Percentiles rank a stretch among this genome's conserved stretches.
Evolutionary conservation across 139 green algal genomes (phyloP).

Genomic region (Chlorella sp.): DNA sequence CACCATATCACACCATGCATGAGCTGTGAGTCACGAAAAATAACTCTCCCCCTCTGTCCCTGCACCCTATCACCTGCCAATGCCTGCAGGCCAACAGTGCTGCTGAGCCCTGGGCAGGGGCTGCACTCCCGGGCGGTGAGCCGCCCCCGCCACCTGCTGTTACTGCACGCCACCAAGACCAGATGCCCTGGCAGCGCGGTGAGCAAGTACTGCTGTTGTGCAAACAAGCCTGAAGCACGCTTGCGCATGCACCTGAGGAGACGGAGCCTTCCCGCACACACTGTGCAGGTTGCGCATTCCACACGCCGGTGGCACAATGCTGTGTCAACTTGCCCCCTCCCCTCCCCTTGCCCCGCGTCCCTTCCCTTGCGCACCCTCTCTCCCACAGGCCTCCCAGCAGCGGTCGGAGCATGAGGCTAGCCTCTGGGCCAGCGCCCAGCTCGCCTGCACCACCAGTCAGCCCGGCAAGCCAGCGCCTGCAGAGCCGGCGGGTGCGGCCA

Average conservation of each 20-base stretch:
- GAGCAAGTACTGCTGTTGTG: too few relatives aligned
- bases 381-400: not conserved
- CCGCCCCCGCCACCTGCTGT: not conserved
- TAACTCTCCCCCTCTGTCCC: not conserved
- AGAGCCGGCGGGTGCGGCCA: not conserved
- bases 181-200: not conserved
- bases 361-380: too few relatives aligned
- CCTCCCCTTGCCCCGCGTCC: too few relatives aligned
- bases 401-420: not conserved
- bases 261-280: too few relatives aligned
- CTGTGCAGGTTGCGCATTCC: too few relatives aligned
- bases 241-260: not conserved
- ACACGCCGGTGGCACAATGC: too few relatives aligned
- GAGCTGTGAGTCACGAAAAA: too few relatives aligned
- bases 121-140: not conserved
- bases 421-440: not conserved
- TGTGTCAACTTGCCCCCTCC: too few relatives aligned
- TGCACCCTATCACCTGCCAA: not conserved
- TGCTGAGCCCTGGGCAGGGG: too few relatives aligned
- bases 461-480: too few relatives aligned
- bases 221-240: too few relatives aligned
- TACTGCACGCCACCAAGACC: not conserved
- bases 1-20: not conserved
- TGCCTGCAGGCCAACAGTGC: not conserved
- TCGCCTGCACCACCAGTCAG: not conserved